phyloP scores from a whole-genome alignment of 2,329 filamentous ascomycete species.

The Pseudogymnoascus destructans region DNA sequence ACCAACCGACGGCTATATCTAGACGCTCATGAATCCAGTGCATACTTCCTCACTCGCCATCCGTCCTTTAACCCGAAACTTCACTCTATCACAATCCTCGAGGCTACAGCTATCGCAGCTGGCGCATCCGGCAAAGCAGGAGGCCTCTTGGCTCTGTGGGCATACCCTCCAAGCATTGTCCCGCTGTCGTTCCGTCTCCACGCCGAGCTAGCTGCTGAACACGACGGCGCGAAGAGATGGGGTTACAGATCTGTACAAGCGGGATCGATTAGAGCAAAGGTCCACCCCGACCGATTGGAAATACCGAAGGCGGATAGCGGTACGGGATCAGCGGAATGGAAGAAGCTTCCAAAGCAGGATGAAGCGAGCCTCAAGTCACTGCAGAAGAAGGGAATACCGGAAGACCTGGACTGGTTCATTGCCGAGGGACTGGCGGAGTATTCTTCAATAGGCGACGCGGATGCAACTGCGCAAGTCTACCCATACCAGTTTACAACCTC shows the following conservation, averaged over 20 bases:
- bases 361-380: slow-evolving; percentile 11
- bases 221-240: slow-evolving; percentile 65
- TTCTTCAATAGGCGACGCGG: slow-evolving; percentile 69
- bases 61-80: slow-evolving; percentile 59
- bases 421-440: slow-evolving; percentile 53
- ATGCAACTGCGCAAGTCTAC: slow-evolving; percentile 60
- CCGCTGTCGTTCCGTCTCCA: slow-evolving; percentile 75
- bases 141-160: slow-evolving; percentile 77
- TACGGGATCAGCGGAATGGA: slow-evolving; percentile 35
- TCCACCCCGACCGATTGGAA: slow-evolving; percentile 22
- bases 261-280: slow-evolving; percentile 28
- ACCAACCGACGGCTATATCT: neutral
- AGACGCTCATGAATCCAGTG: slow-evolving; percentile 37
- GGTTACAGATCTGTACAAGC: slow-evolving; percentile 48
- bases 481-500: slow-evolving; percentile 76
- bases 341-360: slow-evolving; percentile 27
- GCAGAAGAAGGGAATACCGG: slow-evolving; percentile 31
- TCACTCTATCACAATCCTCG: slow-evolving; percentile 70
- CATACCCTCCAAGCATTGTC: slow-evolving; percentile 70
- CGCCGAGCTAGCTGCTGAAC: slow-evolving; percentile 62
- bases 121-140: slow-evolving; percentile 89
- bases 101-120: slow-evolving; percentile 68
- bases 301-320: slow-evolving; percentile 29
- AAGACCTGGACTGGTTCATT: slow-evolving; percentile 72
- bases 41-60: slow-evolving; percentile 80